Base-by-base conservation (phyloP, 2,329 filamentous ascomycete species). In the Simplicillium sp. region DNA sequence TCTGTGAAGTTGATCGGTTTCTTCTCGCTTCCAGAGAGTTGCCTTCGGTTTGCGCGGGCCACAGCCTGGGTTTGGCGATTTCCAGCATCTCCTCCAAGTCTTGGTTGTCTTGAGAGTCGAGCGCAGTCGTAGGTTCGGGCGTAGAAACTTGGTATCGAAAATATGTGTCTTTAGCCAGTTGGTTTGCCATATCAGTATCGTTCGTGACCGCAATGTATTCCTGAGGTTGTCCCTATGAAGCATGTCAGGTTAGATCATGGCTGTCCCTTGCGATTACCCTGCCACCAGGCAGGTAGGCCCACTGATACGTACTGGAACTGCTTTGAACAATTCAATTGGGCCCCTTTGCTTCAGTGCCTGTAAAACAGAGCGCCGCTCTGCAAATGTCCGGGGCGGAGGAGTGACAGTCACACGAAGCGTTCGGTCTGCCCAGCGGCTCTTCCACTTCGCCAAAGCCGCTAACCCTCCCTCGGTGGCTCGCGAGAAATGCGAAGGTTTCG, bases 361-460 rank as follows among this genome's bases (percentile, higher is more conserved):
- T 29, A 79, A 58, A 15, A 79, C 62, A 7, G 73, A 72, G 17
- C 73, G 70, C 7, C 75, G 69, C 56, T 79, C 73, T 25, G 65
- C 62, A 47, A 79, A 68, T 36, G 47, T 70, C n/a, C 59, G 50
- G 11, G 75, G 75, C 11, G 65, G 51, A 12, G 75, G 75, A n/a
- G 58, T 54, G 15, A 77, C 73, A 31, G 63, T 65, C 46, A 79
- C 50, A 44, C 70, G 69, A 28, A 78, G 62, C 64, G 59, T 64
- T 44, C 47, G 66, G 52, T 33, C 58, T 59, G 46, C 18, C 36
- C 53, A 41, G 8, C 41, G 41, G 32, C 33, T 48, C 34, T 47
- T 46, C 20, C 32, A 42, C 33, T 12, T 16, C 31, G 43, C 40
- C 35, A 38, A 44, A 42, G 40, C 36, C 37, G 17, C 29, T 20